phyloP scores from a whole-genome alignment of 305 asterid species.

The Fraxinus baroniana region DNA sequence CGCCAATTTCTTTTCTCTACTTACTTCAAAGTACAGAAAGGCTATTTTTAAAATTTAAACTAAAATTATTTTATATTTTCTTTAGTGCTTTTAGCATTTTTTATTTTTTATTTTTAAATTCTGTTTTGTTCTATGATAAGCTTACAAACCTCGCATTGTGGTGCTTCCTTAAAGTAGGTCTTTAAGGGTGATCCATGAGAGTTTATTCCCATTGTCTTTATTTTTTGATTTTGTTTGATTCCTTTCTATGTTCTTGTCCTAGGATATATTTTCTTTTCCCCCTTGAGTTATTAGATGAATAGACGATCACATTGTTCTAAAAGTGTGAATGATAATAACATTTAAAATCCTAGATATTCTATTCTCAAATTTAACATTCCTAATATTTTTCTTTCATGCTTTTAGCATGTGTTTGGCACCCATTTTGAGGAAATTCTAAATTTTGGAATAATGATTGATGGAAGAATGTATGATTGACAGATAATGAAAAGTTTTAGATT shows the following conservation, averaged over 20 bases:
- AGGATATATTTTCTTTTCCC: background rate
- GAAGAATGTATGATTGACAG: no score
- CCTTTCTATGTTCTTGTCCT: slow-evolving; percentile 12
- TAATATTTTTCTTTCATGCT: no score
- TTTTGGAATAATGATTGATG: no score
- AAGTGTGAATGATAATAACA: background rate
- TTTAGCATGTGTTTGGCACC: no score
- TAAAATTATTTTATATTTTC: background rate
- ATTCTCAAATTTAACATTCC: no score
- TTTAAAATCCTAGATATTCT: background rate
- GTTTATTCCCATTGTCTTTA: slow-evolving; percentile 37
- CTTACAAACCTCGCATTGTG: background rate
- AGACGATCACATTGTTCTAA: background rate
- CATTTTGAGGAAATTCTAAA: no score
- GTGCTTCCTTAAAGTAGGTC: slow-evolving; percentile 38
- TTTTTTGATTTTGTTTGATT: slow-evolving; percentile 24
- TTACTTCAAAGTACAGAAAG: background rate
- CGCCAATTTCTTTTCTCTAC: no score
- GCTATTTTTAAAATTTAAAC: background rate
- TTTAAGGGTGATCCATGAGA: slow-evolving; percentile 29
- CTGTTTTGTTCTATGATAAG: background rate
- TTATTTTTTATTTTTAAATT: no score
- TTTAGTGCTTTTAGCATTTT: background rate
- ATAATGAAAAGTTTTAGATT: no score
- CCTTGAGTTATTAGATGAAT: background rate